Evolutionary conservation across 1,284 basidiomycete species (phyloP).

Genomic region (Sphaerobolus stellatus): DNA sequence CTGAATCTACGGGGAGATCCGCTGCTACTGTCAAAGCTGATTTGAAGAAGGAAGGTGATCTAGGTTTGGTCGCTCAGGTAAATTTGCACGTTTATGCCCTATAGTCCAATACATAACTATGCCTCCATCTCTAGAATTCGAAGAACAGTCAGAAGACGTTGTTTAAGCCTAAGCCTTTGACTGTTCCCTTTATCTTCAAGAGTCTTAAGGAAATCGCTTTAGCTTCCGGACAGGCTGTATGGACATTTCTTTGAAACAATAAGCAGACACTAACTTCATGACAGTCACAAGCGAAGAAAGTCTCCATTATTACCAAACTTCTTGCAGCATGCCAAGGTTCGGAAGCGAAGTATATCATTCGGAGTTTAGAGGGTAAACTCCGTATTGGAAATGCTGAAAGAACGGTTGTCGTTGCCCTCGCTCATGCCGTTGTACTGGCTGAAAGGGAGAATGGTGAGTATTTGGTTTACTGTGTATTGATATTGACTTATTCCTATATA

Average conservation of each 20-base stretch:
- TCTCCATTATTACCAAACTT: constrained; percentile 92
- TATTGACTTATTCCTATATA: neutral
- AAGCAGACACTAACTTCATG: neutral
- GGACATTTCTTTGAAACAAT: constrained; percentile 24
- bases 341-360: constrained; percentile 93
- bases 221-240: constrained; percentile 77
- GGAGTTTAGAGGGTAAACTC: constrained; percentile 95
- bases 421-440: constrained; percentile 81
- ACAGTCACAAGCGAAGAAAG: constrained; percentile 92
- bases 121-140: constrained; percentile 61
- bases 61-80: constrained; percentile 94
- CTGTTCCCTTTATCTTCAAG: constrained; percentile 85
- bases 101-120: constrained; percentile 4
- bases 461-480: neutral
- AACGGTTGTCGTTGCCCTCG: constrained; percentile 85
- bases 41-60: constrained; percentile 90
- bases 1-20: constrained; percentile 90
- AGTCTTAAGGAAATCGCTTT: constrained; percentile 86
- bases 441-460: constrained; percentile 66
- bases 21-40: constrained; percentile 85
- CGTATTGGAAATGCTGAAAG: constrained; percentile 97
- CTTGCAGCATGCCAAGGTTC: constrained; percentile 88
- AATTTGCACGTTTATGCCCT: constrained; percentile 19
- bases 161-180: constrained; percentile 92
- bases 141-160: constrained; percentile 93